phyloP scores from a whole-genome alignment of 2,329 filamentous ascomycete genomes.

The Beauveria brongniartii region DNA sequence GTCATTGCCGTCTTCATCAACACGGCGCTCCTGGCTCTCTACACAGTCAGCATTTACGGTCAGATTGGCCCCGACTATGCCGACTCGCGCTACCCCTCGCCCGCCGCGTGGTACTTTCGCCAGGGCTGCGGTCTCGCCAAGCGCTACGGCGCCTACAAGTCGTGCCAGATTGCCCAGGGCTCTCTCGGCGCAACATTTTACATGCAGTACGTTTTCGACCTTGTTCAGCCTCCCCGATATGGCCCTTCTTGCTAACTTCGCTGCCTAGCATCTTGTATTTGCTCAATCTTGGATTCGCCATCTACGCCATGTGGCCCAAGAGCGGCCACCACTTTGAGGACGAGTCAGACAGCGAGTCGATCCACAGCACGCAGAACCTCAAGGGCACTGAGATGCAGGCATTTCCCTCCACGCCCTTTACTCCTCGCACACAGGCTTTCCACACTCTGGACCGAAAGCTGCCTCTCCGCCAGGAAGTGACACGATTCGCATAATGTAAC shows the following conservation, averaged over 20 bases:
- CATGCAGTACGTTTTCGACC: slow-evolving; percentile 52
- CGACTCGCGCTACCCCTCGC: slow-evolving; percentile 54
- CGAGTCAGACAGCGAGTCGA: slow-evolving; percentile 33
- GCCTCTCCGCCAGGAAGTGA: slow-evolving; percentile 30
- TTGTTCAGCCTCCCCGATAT: background rate
- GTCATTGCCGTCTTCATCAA: slow-evolving; percentile 54
- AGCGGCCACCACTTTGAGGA: slow-evolving; percentile 40
- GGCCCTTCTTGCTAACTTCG: background rate
- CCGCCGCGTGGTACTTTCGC: slow-evolving; percentile 66
- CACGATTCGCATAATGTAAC: background rate
- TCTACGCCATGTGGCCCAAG: slow-evolving; percentile 52
- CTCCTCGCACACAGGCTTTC: slow-evolving; percentile 61
- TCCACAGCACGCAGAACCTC: slow-evolving; percentile 19
- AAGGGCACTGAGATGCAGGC: slow-evolving; percentile 52
- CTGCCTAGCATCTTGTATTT: slow-evolving; percentile 50
- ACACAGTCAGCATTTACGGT: slow-evolving; percentile 57
- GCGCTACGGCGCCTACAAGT: slow-evolving; percentile 42
- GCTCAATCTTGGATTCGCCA: slow-evolving; percentile 47
- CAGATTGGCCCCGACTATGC: slow-evolving; percentile 67
- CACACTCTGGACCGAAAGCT: slow-evolving; percentile 52
- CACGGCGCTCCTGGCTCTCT: slow-evolving; percentile 50
- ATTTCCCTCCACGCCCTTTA: slow-evolving; percentile 44
- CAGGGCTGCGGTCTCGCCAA: slow-evolving; percentile 58
- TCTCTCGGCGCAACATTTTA: slow-evolving; percentile 56
- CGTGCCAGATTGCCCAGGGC: slow-evolving; percentile 61